Conservation (phyloP, 1,139 yeast genomes). For the Wickerhamiella infanticola region DNA sequence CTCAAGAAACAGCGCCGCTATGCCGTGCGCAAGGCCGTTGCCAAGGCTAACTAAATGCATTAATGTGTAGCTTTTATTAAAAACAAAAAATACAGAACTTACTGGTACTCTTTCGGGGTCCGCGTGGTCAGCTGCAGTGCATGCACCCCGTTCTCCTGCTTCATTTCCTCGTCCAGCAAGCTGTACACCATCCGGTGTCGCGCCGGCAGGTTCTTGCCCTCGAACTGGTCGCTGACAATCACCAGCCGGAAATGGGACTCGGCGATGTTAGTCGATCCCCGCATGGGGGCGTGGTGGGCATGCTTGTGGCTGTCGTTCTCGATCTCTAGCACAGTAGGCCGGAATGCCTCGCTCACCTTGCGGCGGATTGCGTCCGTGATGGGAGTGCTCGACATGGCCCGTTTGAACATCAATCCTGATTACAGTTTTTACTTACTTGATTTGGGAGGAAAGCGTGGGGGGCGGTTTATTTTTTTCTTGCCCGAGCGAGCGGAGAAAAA, state of each 20-base stretch:
- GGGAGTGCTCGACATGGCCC: constrained; percentile 17
- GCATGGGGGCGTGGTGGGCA: constrained; percentile 74
- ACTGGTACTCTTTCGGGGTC: constrained; percentile 41
- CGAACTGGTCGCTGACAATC: constrained; percentile 53
- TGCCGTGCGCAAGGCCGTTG: constrained; percentile 83
- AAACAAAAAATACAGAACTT: neutral
- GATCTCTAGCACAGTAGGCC: constrained; percentile 40
- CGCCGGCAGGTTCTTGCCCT: constrained; percentile 50
- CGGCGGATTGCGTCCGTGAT: constrained; percentile 35
- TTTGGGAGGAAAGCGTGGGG: neutral
- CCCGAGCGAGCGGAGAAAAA: neutral
- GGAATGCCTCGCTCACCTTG: constrained; percentile 33
- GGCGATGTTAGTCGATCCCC: constrained; percentile 51
- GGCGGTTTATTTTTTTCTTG: neutral
- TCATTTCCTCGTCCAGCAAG: constrained; percentile 56
- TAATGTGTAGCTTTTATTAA: constrained; percentile 2
- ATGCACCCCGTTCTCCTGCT: constrained; percentile 54
- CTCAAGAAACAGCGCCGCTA: constrained; percentile 94
- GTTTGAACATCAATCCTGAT: constrained; percentile 1
- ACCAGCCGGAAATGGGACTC: constrained; percentile 62
- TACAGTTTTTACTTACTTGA: neutral
- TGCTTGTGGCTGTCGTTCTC: constrained; percentile 80
- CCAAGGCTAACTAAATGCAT: constrained; percentile 41
- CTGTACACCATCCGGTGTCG: constrained; percentile 69
- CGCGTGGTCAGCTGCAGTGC: constrained; percentile 79